Percentiles rank a stretch among this genome's conserved stretches.
These are phyloP conservation scores for Coleophoma eucalyptorum DNA, from an alignment of 2,329 filamentous ascomycete genomes.

Conservation along the genomic window DNA sequence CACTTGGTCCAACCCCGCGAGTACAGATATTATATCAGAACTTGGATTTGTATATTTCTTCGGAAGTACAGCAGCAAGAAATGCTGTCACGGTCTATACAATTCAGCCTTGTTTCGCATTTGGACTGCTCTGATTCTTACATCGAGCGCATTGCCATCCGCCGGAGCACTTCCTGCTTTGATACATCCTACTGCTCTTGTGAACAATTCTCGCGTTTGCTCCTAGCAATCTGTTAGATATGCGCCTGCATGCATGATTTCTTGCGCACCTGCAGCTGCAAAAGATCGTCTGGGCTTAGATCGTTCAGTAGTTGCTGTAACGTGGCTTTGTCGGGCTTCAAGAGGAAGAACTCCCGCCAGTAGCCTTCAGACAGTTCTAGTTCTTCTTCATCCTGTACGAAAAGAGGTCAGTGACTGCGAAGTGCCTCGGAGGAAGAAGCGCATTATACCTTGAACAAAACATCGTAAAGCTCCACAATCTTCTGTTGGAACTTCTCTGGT, in stretches of 20 bases:
- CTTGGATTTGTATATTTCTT: slow-evolving; percentile 96
- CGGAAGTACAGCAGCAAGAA: slow-evolving; percentile 74
- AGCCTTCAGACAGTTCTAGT: slow-evolving; percentile 75
- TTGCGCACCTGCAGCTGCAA: slow-evolving; percentile 69
- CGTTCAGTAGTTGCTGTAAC: slow-evolving; percentile 65
- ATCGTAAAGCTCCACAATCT: slow-evolving; percentile 88
- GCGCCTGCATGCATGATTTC: background rate
- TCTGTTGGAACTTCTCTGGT: slow-evolving; percentile 88
- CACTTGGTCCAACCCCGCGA: slow-evolving; percentile 85
- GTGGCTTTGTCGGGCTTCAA: slow-evolving; percentile 72
- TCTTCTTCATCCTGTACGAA: slow-evolving; percentile 49
- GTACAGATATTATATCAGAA: slow-evolving; percentile 86
- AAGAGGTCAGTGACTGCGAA: too few relatives aligned
- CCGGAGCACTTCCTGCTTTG: slow-evolving; percentile 53
- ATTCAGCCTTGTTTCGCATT: slow-evolving; percentile 33
- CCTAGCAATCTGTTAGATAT: slow-evolving; percentile 15
- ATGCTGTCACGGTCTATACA: slow-evolving; percentile 79
- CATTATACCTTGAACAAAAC: slow-evolving; percentile 68
- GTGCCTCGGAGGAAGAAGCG: too few relatives aligned
- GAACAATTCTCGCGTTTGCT: slow-evolving; percentile 60
- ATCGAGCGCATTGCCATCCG: slow-evolving; percentile 79
- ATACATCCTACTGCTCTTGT: slow-evolving; percentile 66
- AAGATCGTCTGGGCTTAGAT: slow-evolving; percentile 70
- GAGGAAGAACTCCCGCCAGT: slow-evolving; percentile 96
- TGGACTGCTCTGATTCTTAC: slow-evolving; percentile 45